These are phyloP conservation scores for Schrenkiella parvula DNA, from an alignment of 345 rosid species.

Conservation along the genomic window DNA sequence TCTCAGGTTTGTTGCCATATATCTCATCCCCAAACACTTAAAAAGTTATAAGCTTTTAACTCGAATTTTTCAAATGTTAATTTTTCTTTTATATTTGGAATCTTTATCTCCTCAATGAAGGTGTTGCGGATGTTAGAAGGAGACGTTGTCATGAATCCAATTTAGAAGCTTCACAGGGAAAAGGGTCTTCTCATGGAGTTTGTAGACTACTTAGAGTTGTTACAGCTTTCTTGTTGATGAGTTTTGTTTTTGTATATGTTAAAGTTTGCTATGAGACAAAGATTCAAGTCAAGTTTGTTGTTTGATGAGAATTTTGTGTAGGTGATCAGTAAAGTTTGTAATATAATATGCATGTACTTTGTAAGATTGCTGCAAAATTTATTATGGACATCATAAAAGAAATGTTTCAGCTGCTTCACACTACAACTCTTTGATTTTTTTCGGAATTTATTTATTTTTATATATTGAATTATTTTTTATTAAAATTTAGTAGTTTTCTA, in stretches of 20 bases:
- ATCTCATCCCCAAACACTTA: background rate
- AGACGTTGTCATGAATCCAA: conserved; percentile 41
- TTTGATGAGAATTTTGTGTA: background rate
- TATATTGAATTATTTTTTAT: too few species aligned
- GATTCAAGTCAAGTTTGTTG: conserved; percentile 16
- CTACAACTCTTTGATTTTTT: too few species aligned
- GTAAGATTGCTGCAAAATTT: background rate
- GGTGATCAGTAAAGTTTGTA: background rate
- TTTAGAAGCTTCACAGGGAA: conserved; percentile 20
- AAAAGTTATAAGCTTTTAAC: background rate
- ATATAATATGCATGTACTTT: background rate
- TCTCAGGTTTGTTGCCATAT: conserved; percentile 63
- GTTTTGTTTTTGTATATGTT: conserved; percentile 8
- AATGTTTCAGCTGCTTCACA: too few species aligned
- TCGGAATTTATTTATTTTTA: too few species aligned
- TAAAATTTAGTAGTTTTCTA: too few species aligned
- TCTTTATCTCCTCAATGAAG: conserved; percentile 37
- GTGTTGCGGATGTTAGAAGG: conserved; percentile 88
- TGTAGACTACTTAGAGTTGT: conserved; percentile 19
- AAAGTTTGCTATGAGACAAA: conserved; percentile 3
- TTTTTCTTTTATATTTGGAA: background rate
- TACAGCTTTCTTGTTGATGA: background rate
- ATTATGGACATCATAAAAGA: background rate
- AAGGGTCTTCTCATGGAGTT: background rate
- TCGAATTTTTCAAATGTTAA: background rate